Evolutionary conservation across 2,329 filamentous ascomycete species (phyloP).

Genomic region (Elsinoe batatas): DNA sequence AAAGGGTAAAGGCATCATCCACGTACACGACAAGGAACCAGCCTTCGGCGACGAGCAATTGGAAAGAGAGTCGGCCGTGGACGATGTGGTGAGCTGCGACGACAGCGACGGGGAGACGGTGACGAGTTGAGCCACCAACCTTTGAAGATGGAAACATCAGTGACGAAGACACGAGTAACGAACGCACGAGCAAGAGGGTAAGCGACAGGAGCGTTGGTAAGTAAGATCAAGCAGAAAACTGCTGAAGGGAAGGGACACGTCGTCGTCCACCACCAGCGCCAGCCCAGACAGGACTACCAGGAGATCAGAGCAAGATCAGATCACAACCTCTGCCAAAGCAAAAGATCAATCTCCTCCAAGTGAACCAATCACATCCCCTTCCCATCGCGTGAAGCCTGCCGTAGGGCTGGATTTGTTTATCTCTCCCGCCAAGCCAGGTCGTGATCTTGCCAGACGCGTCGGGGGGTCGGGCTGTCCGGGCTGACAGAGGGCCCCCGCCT

Average conservation of each 20-base stretch:
- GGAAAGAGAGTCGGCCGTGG: slow-evolving; percentile 64
- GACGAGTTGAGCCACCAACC: background rate
- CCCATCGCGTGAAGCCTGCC: background rate
- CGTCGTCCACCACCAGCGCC: no score
- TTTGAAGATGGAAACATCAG: background rate
- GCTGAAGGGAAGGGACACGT: no score
- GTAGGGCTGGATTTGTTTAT: background rate
- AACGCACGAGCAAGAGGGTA: background rate
- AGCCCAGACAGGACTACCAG: no score
- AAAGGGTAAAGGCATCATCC: slow-evolving; percentile 78
- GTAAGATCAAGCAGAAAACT: no score
- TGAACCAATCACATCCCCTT: background rate
- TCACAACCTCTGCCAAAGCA: background rate
- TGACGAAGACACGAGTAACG: background rate
- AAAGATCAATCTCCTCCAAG: background rate
- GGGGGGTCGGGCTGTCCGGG: background rate
- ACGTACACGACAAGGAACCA: slow-evolving; percentile 65
- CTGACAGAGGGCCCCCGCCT: background rate
- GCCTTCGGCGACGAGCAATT: slow-evolving; percentile 23
- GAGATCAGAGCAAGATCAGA: background rate
- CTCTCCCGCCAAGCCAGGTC: background rate
- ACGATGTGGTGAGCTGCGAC: slow-evolving; percentile 83
- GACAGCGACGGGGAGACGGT: slow-evolving; percentile 41
- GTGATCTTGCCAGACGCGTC: slow-evolving; percentile 10
- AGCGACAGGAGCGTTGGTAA: background rate